phyloP scores from a whole-genome alignment of 371 early-diverging fungal species.

The Circinella minor region DNA sequence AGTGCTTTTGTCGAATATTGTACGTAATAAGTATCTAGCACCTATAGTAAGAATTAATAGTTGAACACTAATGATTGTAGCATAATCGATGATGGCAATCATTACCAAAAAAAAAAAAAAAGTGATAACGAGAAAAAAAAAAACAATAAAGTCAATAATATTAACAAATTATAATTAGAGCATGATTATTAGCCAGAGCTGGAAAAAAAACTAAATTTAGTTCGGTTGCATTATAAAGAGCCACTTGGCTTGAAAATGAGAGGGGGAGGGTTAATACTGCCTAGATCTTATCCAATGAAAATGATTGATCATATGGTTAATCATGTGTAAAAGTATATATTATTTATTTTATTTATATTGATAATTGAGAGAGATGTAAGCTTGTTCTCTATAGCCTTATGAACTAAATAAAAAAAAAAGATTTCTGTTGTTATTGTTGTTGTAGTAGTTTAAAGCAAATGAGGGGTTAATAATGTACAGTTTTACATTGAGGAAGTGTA shows the following conservation, averaged over 20 bases:
- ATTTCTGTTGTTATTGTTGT: too few relatives aligned
- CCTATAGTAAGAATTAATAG: conserved; percentile 17
- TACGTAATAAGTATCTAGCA: conserved; percentile 3
- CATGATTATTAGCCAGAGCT: neutral
- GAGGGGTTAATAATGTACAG: neutral
- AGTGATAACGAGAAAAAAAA: neutral
- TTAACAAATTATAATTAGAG: neutral
- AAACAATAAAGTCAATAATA: neutral
- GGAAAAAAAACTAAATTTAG: neutral
- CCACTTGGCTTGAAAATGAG: too few relatives aligned
- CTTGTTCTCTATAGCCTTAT: neutral
- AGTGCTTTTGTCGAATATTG: conserved; percentile 11
- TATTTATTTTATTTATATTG: too few relatives aligned
- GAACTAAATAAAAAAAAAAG: neutral
- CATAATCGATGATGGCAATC: conserved; percentile 15
- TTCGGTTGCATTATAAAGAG: neutral
- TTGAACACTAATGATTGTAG: conserved; percentile 12
- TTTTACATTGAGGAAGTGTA: neutral
- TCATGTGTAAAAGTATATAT: too few relatives aligned
- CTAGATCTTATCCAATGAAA: too few relatives aligned
- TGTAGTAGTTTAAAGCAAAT: too few relatives aligned
- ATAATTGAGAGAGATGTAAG: too few relatives aligned
- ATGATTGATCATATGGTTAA: too few relatives aligned
- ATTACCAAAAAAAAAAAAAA: neutral
- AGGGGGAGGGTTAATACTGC: too few relatives aligned